These are phyloP conservation scores for Lagerstroemia speciosa DNA, from an alignment of 345 rosid genomes.

Conservation along the genomic window DNA sequence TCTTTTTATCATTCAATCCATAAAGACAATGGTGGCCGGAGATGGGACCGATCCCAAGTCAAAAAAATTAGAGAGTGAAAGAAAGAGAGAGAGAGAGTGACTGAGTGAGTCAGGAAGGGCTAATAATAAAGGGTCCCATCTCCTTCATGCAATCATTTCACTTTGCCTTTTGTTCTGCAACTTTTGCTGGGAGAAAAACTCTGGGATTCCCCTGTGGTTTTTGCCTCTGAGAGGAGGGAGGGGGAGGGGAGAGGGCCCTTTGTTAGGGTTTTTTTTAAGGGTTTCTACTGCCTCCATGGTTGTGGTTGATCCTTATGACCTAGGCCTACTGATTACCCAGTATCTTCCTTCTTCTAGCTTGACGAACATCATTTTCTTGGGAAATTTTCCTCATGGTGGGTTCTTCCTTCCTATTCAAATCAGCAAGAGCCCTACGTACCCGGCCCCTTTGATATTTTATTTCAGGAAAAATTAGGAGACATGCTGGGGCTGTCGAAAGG, in stretches of 20 bases:
- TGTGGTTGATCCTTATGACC: not conserved
- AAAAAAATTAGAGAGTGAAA: slow-evolving; percentile 24
- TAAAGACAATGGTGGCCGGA: slow-evolving; percentile 82
- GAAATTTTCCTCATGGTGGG: not conserved
- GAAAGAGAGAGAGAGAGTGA: too few species aligned
- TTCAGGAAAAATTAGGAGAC: too few species aligned
- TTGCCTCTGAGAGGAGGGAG: not conserved
- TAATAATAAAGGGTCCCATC: slow-evolving; percentile 41
- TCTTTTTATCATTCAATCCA: slow-evolving; percentile 95
- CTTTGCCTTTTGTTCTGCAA: slow-evolving; percentile 40
- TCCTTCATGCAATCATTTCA: slow-evolving; percentile 81
- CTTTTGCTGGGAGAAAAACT: slow-evolving; percentile 35
- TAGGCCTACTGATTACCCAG: not conserved
- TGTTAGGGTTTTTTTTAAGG: not conserved
- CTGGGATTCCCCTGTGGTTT: slow-evolving; percentile 3
- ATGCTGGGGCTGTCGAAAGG: too few species aligned
- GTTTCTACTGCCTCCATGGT: not conserved
- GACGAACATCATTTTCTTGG: not conserved
- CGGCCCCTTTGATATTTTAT: not conserved
- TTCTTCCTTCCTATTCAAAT: not conserved
- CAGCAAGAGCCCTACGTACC: not conserved
- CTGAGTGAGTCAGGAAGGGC: slow-evolving; percentile 20
- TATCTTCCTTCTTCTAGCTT: not conserved
- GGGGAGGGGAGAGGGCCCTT: too few species aligned
- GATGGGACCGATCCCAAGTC: slow-evolving; percentile 46